phyloP scores from a whole-genome alignment of 352 stramenopile genomes.

The Phytophthora sojae region DNA sequence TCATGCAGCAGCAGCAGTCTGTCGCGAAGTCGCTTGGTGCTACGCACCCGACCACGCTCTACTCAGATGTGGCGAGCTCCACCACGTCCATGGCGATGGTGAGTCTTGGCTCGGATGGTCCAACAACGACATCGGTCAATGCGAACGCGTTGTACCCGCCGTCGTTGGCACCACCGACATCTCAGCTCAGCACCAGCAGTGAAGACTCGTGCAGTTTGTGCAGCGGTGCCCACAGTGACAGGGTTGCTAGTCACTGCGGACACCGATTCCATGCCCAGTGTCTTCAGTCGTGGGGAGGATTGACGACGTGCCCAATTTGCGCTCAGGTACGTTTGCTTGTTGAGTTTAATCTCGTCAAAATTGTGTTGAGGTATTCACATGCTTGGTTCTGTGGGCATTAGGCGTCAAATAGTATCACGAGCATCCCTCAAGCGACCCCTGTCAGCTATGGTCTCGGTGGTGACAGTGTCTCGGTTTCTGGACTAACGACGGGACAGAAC shows the following conservation, averaged over 20 bases:
- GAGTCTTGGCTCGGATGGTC: constrained; percentile 35
- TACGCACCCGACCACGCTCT: constrained; percentile 37
- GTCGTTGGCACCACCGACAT: constrained; percentile 25
- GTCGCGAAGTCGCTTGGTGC: constrained; percentile 33
- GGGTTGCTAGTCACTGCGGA: constrained; percentile 62
- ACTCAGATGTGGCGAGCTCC: constrained; percentile 41
- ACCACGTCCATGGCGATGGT: constrained; percentile 46
- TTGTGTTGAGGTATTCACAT: constrained; percentile 7
- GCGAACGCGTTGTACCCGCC: constrained; percentile 40
- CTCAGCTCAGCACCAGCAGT: constrained; percentile 25
- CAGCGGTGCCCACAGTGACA: constrained; percentile 56
- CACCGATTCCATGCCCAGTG: constrained; percentile 75
- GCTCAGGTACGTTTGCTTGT: constrained; percentile 42
- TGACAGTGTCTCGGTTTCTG: constrained; percentile 27
- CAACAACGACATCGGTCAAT: constrained; percentile 33
- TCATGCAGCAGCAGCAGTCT: constrained; percentile 41
- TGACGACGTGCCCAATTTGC: constrained; percentile 57
- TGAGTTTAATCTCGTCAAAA: constrained; percentile 5
- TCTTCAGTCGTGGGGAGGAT: constrained; percentile 74
- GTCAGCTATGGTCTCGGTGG: constrained; percentile 34
- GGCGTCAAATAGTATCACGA: constrained; percentile 45
- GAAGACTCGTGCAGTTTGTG: constrained; percentile 55
- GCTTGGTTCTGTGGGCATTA: constrained; percentile 12
- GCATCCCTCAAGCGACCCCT: constrained; percentile 16
- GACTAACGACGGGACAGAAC: constrained; percentile 33